Conservation (phyloP, 2,329 filamentous ascomycete species). For the Colletotrichum sp. region DNA sequence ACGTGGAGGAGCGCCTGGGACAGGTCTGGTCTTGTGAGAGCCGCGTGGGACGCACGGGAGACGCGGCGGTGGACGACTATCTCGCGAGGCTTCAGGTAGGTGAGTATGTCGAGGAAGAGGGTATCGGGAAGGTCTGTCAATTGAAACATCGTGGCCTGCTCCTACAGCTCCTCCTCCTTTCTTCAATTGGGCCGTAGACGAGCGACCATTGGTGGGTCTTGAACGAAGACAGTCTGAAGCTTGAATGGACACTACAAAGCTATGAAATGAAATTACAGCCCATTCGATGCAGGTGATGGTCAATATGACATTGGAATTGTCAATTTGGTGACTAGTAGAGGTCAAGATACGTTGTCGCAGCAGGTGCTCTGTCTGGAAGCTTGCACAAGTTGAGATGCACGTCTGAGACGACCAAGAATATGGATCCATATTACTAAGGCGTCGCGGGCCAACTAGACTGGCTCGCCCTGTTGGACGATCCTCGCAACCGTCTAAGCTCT, state of each 20-base stretch:
- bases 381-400: not conserved
- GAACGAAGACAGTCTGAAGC: not conserved
- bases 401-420: not conserved
- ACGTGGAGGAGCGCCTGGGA: conserved; percentile 52
- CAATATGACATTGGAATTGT: no score
- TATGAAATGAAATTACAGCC: not conserved
- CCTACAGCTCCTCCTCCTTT: not conserved
- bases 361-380: no score
- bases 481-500: not conserved
- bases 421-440: not conserved
- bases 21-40: conserved; percentile 53
- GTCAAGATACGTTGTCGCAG: no score
- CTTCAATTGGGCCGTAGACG: not conserved
- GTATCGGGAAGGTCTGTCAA: conserved; percentile 58
- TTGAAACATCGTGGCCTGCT: conserved; percentile 30
- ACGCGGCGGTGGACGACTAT: conserved; percentile 57
- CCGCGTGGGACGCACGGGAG: conserved; percentile 50
- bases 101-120: conserved; percentile 60
- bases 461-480: not conserved
- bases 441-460: not conserved
- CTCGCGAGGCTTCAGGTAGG: conserved; percentile 53
- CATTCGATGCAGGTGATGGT: not conserved
- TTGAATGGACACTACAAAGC: not conserved
- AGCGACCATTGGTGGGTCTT: not conserved
- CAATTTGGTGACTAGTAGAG: no score